Evolutionary conservation across 768 basidiomycete genomes (phyloP).

Genomic region (Termitomyces sp.): DNA sequence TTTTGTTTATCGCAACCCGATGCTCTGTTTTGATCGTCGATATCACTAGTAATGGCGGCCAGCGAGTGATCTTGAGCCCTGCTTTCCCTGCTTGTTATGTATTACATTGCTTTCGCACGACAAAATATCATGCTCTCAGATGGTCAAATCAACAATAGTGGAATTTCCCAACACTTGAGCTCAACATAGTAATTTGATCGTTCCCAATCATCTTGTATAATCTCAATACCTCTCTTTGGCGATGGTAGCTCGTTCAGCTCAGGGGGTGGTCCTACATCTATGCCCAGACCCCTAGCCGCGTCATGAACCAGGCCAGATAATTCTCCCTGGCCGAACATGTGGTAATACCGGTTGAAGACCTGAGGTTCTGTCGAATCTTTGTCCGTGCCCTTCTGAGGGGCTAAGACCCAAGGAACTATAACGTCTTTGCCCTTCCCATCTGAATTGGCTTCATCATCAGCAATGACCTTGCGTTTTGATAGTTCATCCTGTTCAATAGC

Average conservation of each 20-base stretch:
- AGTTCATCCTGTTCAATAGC: conserved; percentile 88
- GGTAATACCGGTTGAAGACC: conserved; percentile 89
- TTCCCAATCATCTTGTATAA: conserved; percentile 81
- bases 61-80: conserved; percentile 60
- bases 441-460: conserved; percentile 21
- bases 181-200: conserved; percentile 88
- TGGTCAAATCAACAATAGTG: conserved; percentile 17
- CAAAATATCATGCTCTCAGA: conserved; percentile 11
- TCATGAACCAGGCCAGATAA: conserved; percentile 56
- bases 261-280: conserved; percentile 45
- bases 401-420: conserved; percentile 85
- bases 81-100: conserved; percentile 25
- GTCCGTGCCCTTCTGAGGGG: conserved; percentile 29
- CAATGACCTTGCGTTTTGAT: conserved; percentile 70
- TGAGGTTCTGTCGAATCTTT: conserved; percentile 29
- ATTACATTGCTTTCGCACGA: conserved; percentile 30
- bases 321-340: conserved; percentile 89
- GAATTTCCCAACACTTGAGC: conserved; percentile 55
- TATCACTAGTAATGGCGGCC: conserved; percentile 79
- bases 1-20: conserved; percentile 23
- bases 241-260: conserved; percentile 15
- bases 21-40: conserved; percentile 5
- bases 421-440: conserved; percentile 65
- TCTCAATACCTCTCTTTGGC: conserved; percentile 50
- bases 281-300: conserved; percentile 59